These are phyloP conservation scores for Helminthosporium solani DNA, from an alignment of 2,329 filamentous ascomycete species.

Conservation along the genomic window DNA sequence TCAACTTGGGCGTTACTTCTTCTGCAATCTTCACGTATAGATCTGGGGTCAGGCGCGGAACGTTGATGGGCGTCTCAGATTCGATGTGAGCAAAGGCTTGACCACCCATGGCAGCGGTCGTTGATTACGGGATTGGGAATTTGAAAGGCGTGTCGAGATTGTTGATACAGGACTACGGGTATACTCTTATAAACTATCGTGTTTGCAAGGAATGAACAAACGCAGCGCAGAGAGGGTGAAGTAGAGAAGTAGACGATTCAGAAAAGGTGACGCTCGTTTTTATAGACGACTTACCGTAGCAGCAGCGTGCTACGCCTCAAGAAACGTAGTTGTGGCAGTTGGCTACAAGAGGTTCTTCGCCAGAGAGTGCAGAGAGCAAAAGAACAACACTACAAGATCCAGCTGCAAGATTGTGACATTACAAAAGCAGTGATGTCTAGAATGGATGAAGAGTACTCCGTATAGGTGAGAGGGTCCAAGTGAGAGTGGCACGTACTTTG, in stretches of 20 bases:
- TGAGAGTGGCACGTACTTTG: too few species aligned
- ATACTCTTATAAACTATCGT: background rate
- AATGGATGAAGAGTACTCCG: too few species aligned
- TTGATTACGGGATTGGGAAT: background rate
- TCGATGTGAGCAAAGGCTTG: constrained; percentile 34
- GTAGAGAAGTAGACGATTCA: background rate
- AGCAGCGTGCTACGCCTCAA: too few species aligned
- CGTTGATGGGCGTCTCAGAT: constrained; percentile 49
- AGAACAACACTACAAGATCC: too few species aligned
- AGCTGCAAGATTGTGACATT: too few species aligned
- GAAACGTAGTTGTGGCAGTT: too few species aligned
- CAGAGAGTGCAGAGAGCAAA: too few species aligned
- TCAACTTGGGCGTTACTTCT: constrained; percentile 51
- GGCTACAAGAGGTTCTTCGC: too few species aligned
- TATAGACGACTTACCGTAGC: background rate
- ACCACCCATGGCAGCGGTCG: constrained; percentile 79
- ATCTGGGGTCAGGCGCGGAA: constrained; percentile 63
- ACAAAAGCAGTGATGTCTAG: too few species aligned
- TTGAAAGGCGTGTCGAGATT: too few species aligned
- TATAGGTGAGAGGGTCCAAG: too few species aligned
- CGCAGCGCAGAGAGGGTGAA: background rate
- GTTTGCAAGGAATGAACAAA: background rate
- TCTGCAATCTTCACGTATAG: constrained; percentile 58
- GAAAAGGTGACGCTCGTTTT: background rate
- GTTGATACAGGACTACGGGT: background rate